Conservation (phyloP, 2,329 filamentous ascomycete species). For the Biscogniauxia sp. region DNA sequence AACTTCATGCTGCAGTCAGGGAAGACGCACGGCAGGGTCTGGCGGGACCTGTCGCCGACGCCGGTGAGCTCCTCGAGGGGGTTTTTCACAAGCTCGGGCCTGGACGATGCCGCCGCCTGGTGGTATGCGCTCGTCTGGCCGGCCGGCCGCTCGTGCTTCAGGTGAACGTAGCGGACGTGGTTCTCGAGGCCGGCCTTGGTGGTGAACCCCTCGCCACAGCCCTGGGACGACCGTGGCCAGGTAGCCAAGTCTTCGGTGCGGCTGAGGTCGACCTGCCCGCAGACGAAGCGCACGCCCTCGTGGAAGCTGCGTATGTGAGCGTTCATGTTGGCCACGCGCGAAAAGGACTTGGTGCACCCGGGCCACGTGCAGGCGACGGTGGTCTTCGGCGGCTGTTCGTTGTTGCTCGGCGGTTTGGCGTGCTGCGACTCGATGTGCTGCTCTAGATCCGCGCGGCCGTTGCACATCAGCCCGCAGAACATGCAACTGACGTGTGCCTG, state of each 20-base stretch:
- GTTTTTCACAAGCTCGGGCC: constrained; percentile 15
- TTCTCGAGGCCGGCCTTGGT: constrained; percentile 79
- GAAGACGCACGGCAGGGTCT: constrained; percentile 43
- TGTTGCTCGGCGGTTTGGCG: constrained; percentile 50
- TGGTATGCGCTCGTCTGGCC: neutral
- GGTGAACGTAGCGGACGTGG: constrained; percentile 79
- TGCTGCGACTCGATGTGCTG: constrained; percentile 79
- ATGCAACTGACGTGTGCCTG: constrained; percentile 72
- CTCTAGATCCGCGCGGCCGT: constrained; percentile 65
- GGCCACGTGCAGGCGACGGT: constrained; percentile 64
- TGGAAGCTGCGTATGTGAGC: constrained; percentile 77
- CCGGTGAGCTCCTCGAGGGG: constrained; percentile 45
- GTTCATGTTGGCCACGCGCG: constrained; percentile 77
- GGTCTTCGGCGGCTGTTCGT: constrained; percentile 57
- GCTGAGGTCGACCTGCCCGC: constrained; percentile 65
- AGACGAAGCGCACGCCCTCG: constrained; percentile 74
- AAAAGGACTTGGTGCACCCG: constrained; percentile 75
- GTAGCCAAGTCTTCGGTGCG: constrained; percentile 54
- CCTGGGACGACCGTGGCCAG: constrained; percentile 61
- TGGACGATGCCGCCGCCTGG: neutral
- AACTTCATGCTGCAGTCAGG: constrained; percentile 46
- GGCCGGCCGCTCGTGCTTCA: constrained; percentile 54
- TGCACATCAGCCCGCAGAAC: constrained; percentile 69
- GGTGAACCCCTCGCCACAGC: constrained; percentile 73
- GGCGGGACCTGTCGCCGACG: constrained; percentile 38